phyloP scores from a whole-genome alignment of 1,284 basidiomycete species.

The Lignosus rhinocerotis region DNA sequence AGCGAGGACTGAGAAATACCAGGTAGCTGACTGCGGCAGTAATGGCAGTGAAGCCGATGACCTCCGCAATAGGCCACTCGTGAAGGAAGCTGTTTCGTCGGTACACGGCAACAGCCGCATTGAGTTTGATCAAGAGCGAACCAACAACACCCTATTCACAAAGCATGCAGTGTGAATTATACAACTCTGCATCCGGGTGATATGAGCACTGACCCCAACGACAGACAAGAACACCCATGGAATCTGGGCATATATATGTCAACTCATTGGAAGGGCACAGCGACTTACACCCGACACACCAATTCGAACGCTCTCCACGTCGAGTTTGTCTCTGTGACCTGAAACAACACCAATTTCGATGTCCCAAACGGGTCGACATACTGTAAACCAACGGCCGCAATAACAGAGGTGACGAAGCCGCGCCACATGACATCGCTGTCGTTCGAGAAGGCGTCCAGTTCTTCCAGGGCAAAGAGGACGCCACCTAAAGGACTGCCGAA shows the following conservation, averaged over 20 bases:
- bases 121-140: slow-evolving; percentile 60
- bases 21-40: slow-evolving; percentile 71
- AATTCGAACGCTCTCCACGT: slow-evolving; percentile 74
- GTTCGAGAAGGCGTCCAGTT: slow-evolving; percentile 65
- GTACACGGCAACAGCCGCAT: slow-evolving; percentile 63
- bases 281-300: slow-evolving; percentile 38
- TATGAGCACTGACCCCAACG: slow-evolving; percentile 47
- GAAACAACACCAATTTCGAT: slow-evolving; percentile 70
- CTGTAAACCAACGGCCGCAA: slow-evolving; percentile 70
- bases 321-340: slow-evolving; percentile 60
- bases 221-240: slow-evolving; percentile 66
- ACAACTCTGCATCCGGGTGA: not conserved
- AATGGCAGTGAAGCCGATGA: slow-evolving; percentile 59
- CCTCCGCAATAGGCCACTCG: slow-evolving; percentile 66
- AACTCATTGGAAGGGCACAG: not conserved
- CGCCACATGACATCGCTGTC: slow-evolving; percentile 76
- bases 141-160: slow-evolving; percentile 57
- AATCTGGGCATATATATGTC: slow-evolving; percentile 41
- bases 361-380: slow-evolving; percentile 77
- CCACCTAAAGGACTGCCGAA: slow-evolving; percentile 78
- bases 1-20: slow-evolving; percentile 35
- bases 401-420: slow-evolving; percentile 72
- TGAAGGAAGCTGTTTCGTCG: slow-evolving; percentile 55
- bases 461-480: slow-evolving; percentile 72
- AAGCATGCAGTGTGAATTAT: not conserved